These are phyloP conservation scores for Papilionanthe hybrid DNA, from an alignment of 116 monocot species.

Conservation along the genomic window DNA sequence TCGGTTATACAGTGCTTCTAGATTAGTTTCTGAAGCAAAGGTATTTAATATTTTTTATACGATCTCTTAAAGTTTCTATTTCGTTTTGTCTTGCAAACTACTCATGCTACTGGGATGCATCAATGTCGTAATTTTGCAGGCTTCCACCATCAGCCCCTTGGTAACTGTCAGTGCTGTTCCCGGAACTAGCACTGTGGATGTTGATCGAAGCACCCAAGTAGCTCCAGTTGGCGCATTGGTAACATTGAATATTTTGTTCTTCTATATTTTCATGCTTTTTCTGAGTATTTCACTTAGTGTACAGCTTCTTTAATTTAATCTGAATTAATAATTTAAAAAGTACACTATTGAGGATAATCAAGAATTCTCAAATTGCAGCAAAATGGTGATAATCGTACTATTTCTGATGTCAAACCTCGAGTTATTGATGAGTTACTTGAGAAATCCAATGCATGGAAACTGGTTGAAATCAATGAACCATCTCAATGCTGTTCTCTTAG, in stretches of 20 bases:
- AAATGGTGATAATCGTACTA: constrained; percentile 4
- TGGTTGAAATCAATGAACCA: constrained; percentile 20
- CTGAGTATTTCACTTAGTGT: not conserved
- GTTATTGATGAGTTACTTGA: constrained; percentile 18
- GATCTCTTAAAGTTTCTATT: not conserved
- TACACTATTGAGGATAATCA: not conserved
- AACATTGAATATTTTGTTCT: constrained; percentile 4
- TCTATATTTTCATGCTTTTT: not conserved
- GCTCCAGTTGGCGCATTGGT: constrained; percentile 19
- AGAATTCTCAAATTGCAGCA: constrained; percentile 4
- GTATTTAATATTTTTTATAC: not conserved
- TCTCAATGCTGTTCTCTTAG: constrained; percentile 22
- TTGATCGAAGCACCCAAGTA: constrained; percentile 13
- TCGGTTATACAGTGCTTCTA: constrained; percentile 17
- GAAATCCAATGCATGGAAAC: constrained; percentile 21
- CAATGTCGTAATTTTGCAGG: constrained; percentile 10
- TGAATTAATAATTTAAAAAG: not conserved
- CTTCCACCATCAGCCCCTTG: constrained; percentile 15
- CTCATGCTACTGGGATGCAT: not conserved
- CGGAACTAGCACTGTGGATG: constrained; percentile 16
- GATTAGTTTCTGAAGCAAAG: constrained; percentile 8
- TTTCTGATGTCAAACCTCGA: constrained; percentile 7
- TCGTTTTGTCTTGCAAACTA: not conserved
- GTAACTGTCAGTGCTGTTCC: constrained; percentile 9
- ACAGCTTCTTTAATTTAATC: not conserved